Evolutionary conservation across 192 early-diverging fungal genomes (phyloP).

Genomic region (Entomortierella chlamydospora): DNA sequence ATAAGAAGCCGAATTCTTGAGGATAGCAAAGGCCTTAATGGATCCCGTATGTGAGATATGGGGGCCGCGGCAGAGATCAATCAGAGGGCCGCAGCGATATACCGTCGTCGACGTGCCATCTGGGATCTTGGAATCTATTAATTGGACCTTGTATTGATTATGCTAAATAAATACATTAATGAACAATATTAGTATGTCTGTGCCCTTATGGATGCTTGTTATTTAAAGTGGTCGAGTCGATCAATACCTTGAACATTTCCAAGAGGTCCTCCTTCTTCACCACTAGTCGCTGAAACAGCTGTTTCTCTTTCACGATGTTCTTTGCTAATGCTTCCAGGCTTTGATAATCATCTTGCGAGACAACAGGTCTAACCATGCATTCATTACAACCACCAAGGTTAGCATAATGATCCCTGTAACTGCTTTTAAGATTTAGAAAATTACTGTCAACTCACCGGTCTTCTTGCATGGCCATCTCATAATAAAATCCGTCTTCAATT

Average conservation of each 20-base stretch:
- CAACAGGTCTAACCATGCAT: slow-evolving; percentile 27
- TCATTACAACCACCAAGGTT: no score
- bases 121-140: slow-evolving; percentile 90
- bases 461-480: slow-evolving; percentile 89
- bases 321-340: slow-evolving; percentile 86
- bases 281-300: slow-evolving; percentile 91
- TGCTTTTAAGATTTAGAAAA: no score
- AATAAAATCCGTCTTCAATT: slow-evolving; percentile 90
- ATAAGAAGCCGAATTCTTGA: slow-evolving; percentile 98
- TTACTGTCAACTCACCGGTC: no score
- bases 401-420: no score
- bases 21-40: slow-evolving; percentile 91
- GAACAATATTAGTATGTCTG: no score
- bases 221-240: no score
- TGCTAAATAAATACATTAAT: slow-evolving; percentile 55
- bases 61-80: slow-evolving; percentile 95
- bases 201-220: no score
- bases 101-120: slow-evolving; percentile 95
- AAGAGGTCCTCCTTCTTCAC: slow-evolving; percentile 89
- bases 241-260: slow-evolving; percentile 91
- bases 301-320: slow-evolving; percentile 93
- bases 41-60: slow-evolving; percentile 94
- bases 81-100: slow-evolving; percentile 97
- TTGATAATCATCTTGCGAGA: slow-evolving; percentile 85
- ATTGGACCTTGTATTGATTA: slow-evolving; percentile 96